Conservation (phyloP, 805 yeast genomes). For the Lachancea mirantina region DNA sequence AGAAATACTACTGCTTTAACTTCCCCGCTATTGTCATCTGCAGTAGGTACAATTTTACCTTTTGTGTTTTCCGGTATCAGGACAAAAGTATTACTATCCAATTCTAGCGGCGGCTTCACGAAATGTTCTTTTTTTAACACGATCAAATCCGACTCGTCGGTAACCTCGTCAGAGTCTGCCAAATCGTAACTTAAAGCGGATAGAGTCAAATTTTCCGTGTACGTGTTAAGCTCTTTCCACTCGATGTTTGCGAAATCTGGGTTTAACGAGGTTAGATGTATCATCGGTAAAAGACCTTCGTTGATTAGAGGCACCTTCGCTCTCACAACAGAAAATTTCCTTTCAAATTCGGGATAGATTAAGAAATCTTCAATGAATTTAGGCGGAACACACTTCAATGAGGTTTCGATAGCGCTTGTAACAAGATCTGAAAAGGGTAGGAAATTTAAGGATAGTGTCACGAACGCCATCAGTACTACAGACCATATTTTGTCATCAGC, state of each 20-base stretch:
- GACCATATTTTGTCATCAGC: constrained; percentile 48
- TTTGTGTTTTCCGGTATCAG: constrained; percentile 50
- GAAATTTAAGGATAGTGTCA: constrained; percentile 35
- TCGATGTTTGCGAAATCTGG: constrained; percentile 62
- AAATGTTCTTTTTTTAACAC: constrained; percentile 42
- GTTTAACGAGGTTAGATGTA: constrained; percentile 54
- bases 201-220: constrained; percentile 42
- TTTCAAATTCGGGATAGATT: constrained; percentile 29
- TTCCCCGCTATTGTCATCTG: too few relatives aligned
- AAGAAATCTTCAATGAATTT: constrained; percentile 36
- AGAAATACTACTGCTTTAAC: constrained; percentile 64
- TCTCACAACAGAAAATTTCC: constrained; percentile 39
- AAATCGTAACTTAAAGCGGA: constrained; percentile 38
- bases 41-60: constrained; percentile 59
- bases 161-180: constrained; percentile 33
- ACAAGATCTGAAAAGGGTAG: constrained; percentile 38
- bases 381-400: constrained; percentile 29
- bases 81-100: constrained; percentile 37
- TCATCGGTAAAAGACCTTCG: constrained; percentile 48
- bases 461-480: constrained; percentile 35
- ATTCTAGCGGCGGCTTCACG: constrained; percentile 52
- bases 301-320: constrained; percentile 65
- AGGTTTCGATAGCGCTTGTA: constrained; percentile 26
- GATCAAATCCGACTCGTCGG: constrained; percentile 35
- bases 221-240: constrained; percentile 51